phyloP scores from a whole-genome alignment of 345 rosid genomes.

The Heritiera fomes region DNA sequence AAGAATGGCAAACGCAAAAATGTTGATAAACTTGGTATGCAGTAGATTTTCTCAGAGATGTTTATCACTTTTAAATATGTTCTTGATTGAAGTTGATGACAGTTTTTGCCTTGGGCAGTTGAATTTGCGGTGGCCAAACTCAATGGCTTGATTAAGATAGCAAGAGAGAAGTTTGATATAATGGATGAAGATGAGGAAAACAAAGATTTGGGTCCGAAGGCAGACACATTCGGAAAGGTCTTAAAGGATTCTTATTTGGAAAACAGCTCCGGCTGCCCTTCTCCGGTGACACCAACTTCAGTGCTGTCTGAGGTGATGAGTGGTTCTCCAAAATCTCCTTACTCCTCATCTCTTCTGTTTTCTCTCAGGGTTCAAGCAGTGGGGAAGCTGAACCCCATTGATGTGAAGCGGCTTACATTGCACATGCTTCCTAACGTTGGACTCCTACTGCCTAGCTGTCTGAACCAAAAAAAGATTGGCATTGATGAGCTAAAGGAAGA shows the following conservation, averaged over 20 bases:
- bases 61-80: not conserved
- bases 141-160: constrained; percentile 41
- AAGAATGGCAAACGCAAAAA: constrained; percentile 24
- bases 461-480: constrained; percentile 31
- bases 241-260: constrained; percentile 30
- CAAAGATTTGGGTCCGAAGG: constrained; percentile 18
- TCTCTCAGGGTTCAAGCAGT: constrained; percentile 64
- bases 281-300: constrained; percentile 45
- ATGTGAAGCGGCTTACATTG: constrained; percentile 55
- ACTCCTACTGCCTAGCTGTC: constrained; percentile 23
- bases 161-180: constrained; percentile 41
- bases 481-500: constrained; percentile 30
- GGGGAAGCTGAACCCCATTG: constrained; percentile 72
- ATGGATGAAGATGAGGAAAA: constrained; percentile 46
- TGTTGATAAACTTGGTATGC: constrained; percentile 49
- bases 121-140: constrained; percentile 49
- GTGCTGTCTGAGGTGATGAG: constrained; percentile 37
- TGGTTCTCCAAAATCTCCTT: constrained; percentile 28
- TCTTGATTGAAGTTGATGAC: not conserved
- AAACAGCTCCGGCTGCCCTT: constrained; percentile 25
- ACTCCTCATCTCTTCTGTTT: constrained; percentile 41
- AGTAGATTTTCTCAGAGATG: not conserved
- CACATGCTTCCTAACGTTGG: constrained; percentile 47
- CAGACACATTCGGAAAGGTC: constrained; percentile 22
- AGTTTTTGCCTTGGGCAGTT: constrained; percentile 31